Conservation (phyloP, 768 basidiomycete species). For the Suillus placidus region DNA sequence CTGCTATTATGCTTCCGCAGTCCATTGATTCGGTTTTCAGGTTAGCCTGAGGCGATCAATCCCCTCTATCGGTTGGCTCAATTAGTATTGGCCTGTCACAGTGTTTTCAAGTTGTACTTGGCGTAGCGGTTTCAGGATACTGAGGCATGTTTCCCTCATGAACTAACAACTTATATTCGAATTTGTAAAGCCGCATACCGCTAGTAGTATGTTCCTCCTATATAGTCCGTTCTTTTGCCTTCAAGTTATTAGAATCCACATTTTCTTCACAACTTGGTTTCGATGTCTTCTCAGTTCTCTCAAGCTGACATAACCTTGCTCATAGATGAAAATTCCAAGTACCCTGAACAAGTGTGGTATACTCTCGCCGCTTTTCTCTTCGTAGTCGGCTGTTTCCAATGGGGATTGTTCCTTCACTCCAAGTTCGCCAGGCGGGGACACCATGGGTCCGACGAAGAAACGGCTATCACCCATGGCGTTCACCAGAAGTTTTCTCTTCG, state of each 20-base stretch:
- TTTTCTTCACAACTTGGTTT: background rate
- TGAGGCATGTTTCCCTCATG: background rate
- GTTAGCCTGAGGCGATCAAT: background rate
- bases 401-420: conserved; percentile 28
- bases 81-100: too few species aligned
- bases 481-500: conserved; percentile 40
- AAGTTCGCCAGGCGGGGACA: conserved; percentile 17
- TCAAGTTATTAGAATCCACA: background rate
- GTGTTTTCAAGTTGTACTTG: background rate
- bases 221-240: background rate
- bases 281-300: conserved; percentile 1
- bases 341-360: conserved; percentile 23
- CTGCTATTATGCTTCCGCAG: background rate
- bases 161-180: background rate
- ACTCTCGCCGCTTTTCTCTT: conserved; percentile 18
- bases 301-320: background rate
- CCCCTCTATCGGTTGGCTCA: background rate
- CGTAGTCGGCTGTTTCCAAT: conserved; percentile 27
- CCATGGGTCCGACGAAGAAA: conserved; percentile 21
- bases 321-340: background rate
- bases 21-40: background rate
- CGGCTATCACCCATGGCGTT: conserved; percentile 12
- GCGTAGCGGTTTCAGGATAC: background rate
- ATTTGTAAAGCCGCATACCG: background rate
- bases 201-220: background rate